Conservation (phyloP, 129 eudicot species). For the Tagetes erecta region DNA sequence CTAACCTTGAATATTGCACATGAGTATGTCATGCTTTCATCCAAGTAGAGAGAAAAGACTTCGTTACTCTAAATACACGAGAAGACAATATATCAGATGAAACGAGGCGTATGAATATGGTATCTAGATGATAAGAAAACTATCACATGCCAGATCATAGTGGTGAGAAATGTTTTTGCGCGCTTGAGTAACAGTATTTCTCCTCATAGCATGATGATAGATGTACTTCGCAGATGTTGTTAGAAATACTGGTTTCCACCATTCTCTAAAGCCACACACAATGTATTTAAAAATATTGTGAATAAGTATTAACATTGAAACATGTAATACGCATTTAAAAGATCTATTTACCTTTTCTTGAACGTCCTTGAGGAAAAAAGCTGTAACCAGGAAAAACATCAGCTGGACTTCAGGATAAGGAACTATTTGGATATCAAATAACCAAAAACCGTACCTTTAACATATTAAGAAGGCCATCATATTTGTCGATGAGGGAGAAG, state of each 20-base stretch:
- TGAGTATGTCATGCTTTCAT: conserved; percentile 82
- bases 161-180: conserved; percentile 84
- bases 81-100: neutral
- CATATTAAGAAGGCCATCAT: conserved; percentile 63
- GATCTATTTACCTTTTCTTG: conserved; percentile 49
- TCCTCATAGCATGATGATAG: conserved; percentile 54
- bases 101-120: neutral
- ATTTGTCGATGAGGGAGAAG: conserved; percentile 70
- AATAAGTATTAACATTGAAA: neutral
- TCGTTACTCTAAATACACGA: conserved; percentile 55
- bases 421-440: neutral
- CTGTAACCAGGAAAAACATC: conserved; percentile 31
- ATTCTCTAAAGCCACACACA: conserved; percentile 46
- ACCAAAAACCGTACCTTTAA: conserved; percentile 47
- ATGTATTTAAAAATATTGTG: neutral
- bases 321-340: neutral
- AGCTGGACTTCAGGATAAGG: neutral
- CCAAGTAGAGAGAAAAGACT: conserved; percentile 72
- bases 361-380: conserved; percentile 39
- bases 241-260: conserved; percentile 79
- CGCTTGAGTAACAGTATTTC: conserved; percentile 77
- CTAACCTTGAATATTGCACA: conserved; percentile 75
- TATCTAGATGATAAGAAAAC: neutral
- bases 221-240: conserved; percentile 79
- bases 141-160: conserved; percentile 62